A percentile compares a stretch with the other conserved stretches of the same genome.
Evolutionary conservation across 73 alveolate species (phyloP).

Genomic region (Tetrahymena malaccensis): DNA sequence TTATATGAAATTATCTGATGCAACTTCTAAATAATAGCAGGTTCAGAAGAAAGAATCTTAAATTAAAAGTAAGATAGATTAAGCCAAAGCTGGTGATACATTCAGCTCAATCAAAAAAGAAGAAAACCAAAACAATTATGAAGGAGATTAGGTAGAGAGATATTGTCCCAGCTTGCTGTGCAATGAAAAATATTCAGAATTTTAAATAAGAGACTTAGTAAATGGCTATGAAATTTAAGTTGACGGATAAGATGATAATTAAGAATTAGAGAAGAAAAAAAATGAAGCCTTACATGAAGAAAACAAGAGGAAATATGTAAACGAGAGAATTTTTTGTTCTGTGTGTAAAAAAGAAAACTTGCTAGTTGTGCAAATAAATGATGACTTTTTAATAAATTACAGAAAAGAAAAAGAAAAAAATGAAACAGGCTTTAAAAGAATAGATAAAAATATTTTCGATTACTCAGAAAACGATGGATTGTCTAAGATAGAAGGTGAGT

Average conservation of each 20-base stretch:
- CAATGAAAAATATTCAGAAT: neutral
- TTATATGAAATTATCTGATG: neutral
- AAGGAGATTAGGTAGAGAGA: neutral
- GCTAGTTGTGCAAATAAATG: neutral
- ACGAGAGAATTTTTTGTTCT: neutral
- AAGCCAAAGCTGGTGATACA: neutral
- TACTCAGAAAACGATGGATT: neutral
- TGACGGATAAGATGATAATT: neutral
- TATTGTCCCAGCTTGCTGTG: neutral
- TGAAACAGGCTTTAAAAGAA: neutral
- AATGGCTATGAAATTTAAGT: neutral
- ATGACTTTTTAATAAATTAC: neutral
- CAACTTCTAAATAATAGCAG: neutral
- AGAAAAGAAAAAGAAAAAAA: neutral
- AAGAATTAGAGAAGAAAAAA: neutral
- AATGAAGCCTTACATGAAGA: neutral
- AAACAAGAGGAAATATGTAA: neutral
- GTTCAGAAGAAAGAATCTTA: neutral
- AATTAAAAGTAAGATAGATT: neutral
- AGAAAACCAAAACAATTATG: neutral
- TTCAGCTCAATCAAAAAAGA: neutral
- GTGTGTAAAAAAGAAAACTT: neutral
- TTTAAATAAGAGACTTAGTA: neutral
- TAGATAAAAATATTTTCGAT: neutral
- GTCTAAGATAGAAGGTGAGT: neutral